These are phyloP conservation scores for Keithomyces neogunnii DNA, from an alignment of 2,329 filamentous ascomycete species.

Conservation along the genomic window DNA sequence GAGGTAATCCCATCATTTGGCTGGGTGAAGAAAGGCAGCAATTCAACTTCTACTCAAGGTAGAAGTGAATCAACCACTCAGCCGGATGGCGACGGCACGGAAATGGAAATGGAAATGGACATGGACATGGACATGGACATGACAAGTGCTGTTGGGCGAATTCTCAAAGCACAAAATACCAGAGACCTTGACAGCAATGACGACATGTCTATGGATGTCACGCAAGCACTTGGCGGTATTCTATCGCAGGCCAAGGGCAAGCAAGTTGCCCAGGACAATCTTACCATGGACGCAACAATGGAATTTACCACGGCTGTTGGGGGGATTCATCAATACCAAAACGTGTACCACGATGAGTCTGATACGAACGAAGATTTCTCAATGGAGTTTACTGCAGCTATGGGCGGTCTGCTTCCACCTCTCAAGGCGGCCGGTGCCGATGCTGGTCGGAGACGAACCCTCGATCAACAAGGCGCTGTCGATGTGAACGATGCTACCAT, in stretches of 20 bases:
- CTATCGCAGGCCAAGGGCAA: constrained; percentile 34
- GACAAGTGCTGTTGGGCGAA: constrained; percentile 47
- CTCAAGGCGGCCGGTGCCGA: constrained; percentile 17
- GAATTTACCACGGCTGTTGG: constrained; percentile 76
- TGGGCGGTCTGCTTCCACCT: constrained; percentile 44
- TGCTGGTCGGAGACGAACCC: constrained; percentile 14
- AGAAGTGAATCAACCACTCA: constrained; percentile 21
- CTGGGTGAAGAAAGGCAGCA: constrained; percentile 52
- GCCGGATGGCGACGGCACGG: constrained; percentile 22
- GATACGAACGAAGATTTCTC: constrained; percentile 61
- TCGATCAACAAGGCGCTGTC: constrained; percentile 22
- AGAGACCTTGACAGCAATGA: constrained; percentile 38
- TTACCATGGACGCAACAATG: constrained; percentile 46
- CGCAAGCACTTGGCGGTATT: constrained; percentile 73
- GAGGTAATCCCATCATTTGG: constrained; percentile 71
- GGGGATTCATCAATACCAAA: constrained; percentile 43
- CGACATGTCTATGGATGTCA: constrained; percentile 93
- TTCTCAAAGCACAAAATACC: constrained; percentile 35
- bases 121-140: constrained; percentile 42
- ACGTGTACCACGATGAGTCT: constrained; percentile 25
- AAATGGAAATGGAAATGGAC: constrained; percentile 22
- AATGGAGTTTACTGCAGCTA: constrained; percentile 66
- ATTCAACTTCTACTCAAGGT: background rate
- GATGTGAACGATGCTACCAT: constrained; percentile 25
- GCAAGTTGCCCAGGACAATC: constrained; percentile 18